Conservation (phyloP, 208 protist species). For the Leishmania braziliensis region DNA sequence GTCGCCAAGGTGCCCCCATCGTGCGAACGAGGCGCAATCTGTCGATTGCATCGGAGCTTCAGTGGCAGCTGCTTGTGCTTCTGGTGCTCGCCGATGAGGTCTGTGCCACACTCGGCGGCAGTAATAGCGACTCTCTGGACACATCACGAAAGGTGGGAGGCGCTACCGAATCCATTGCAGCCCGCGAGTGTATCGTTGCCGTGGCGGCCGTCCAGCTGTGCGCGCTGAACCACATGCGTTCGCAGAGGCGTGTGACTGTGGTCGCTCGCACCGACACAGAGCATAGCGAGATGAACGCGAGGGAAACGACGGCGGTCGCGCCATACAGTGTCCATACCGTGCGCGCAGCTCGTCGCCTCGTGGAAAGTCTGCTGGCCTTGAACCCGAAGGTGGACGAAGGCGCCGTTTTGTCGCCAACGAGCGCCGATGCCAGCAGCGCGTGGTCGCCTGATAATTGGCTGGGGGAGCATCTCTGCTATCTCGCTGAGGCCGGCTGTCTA, state of each 20-base stretch:
- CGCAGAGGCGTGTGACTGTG: not conserved
- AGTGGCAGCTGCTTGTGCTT: not conserved
- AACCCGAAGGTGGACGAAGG: too few relatives aligned
- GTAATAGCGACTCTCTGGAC: not conserved
- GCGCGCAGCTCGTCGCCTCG: not conserved
- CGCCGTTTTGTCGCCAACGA: not conserved
- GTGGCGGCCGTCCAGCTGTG: constrained; percentile 3
- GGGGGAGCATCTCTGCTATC: not conserved
- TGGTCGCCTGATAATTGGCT: not conserved
- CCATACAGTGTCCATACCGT: not conserved
- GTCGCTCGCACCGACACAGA: not conserved
- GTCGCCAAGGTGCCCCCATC: not conserved
- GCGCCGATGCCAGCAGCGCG: not conserved
- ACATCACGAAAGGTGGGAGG: not conserved
- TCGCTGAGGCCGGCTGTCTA: not conserved
- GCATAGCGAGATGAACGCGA: not conserved
- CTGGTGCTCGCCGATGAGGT: constrained; percentile 6
- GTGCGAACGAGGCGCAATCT: not conserved
- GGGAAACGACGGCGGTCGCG: not conserved
- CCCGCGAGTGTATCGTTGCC: constrained; percentile 2
- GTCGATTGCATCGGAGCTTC: not conserved
- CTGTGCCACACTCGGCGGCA: not conserved
- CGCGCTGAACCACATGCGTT: not conserved
- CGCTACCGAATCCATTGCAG: not conserved
- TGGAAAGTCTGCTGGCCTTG: not conserved